Base-by-base conservation (phyloP, 441 rosid species). In the Monsonia emarginata region DNA sequence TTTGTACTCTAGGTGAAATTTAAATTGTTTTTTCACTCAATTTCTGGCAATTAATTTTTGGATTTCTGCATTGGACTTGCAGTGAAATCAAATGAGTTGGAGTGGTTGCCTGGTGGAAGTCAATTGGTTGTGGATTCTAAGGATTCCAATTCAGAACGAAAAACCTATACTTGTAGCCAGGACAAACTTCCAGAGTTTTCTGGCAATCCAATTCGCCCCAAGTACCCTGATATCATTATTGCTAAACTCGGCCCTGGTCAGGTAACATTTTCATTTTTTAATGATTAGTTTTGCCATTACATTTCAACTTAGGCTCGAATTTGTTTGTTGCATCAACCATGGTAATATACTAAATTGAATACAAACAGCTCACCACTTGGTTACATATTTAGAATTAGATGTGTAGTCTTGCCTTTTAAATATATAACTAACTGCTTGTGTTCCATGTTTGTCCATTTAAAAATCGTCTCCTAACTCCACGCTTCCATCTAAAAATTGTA, bases 211-310 rank as follows among this genome's bases (percentile, higher is more conserved):
- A 83, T 91, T 74, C 46, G 76, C 52, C 80, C 85, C 1, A 66
- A 79, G 64, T 67, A 78, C 61, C 79, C 78, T 5, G 85, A 81
- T 52, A 89, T 94, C 64, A 82, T 85, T 65, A 62, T 94, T 69
- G 86, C 95, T 54, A 91, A 86, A 80, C 94, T 94, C 65, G 87
- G 90, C 68, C 86, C 91, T 65, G 95, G 94, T 48, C 98, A 90
- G 84, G 98, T 86, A 79, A 61, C 25, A 6, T 30, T 67, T 65
- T 42, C 66, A 34, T 7, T 62, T 63, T 2, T 42, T 69, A 31
- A 57, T 63, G 25, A 60, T 4, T 54, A 2, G 22, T 68, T 18
- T 48, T 42, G n/a, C 46, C 24, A 1, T 56, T 10, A 19, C 22
- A 34, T 34, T 8, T 34, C 6, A 42, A 36, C 30, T 24, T 68